Base-by-base conservation (phyloP, 2,329 filamentous ascomycete genomes). In the Parascedosporium putredinis region DNA sequence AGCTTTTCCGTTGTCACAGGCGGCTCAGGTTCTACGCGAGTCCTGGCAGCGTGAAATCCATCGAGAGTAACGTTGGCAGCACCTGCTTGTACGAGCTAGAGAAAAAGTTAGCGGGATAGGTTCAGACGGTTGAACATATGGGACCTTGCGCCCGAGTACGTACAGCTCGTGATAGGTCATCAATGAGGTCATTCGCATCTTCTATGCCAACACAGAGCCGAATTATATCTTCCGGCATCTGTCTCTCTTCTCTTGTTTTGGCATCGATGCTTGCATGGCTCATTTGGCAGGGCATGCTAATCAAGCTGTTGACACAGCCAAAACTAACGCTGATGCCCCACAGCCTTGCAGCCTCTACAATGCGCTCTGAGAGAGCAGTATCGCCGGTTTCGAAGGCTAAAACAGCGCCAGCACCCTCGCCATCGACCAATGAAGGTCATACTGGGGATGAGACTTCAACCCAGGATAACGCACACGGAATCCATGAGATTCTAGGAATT, bases 281-380 rank as follows among this genome's bases (percentile, higher is more conserved):
- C 94, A 98, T 98, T 61, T 91, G 89, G 70, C 93, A 98, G 7
- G 93, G 91, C 91, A 98, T 96, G 71, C 90, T 96, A 67, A 98
- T 98, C 65, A 98, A 72, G 64, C 88, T 95, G 72, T 98, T 98
- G 56, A 98, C 93, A 64, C 93, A 97, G 45, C 93, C 93, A 64
- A 98, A 98, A 62, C 88, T 95, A 52, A 98, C 93, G 56, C 87
- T 94, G 58, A 98, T 98, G 29, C 86, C 89, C 83, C 88, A 98
- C 27, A 98, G 73, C 55, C 86, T 81, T 2, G 93, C 87, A 25
- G 86, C 87, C 69, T 97, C 93, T 4, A 98, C 93, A 59, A 98
- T 96, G 34, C 90, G 80, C 70, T 96, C 88, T 4, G 87, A 94
- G 27, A 96, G 69, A 6, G 74, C 71, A 2, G 89, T 73, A 59